Evolutionary conservation across 768 basidiomycete species (phyloP), one percentile per base, ranked within the genome.

Genomic region (Termitomyces sp.): DNA sequence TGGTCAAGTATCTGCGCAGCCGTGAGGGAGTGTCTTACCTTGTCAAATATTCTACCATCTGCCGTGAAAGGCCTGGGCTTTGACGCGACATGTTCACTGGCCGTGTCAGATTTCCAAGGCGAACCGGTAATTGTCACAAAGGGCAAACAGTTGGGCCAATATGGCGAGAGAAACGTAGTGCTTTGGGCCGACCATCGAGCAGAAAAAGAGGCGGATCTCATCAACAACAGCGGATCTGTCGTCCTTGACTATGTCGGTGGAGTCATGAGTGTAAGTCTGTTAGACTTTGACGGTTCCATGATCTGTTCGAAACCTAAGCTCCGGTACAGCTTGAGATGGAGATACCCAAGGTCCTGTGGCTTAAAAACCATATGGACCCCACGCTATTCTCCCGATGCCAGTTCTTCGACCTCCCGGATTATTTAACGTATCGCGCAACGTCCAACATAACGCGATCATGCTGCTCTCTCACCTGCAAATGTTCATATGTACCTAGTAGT

Each of bases 141-240:
- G 47, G 90, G 88, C 0, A 74, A 80, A 2, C 69, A 76, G 22
- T 72, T 91, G 1, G 93, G 90, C 3, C 69, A 76, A 52, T 73
- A 67, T 20, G 90, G 89, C 18, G 88, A 90, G 62, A 82, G 91
- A 60, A 94, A 98, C 70, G 81, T 98, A 58, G 83, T 80, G 69
- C 78, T 99, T 1, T 99, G 96, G 97, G 96, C 95, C 3, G 95
- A 98, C 72, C 94, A 97, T 72, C 83, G 96, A 51, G 96, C 97
- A 0, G 88, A 92, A 73, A 79, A 87, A 82, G 70, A 66, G 74
- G 96, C 96, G 2, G 85, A 92, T 44, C 69, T 88, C 44, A 95
- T 98, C 77, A 98, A 98, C 69, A 74, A 76, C 28, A 91, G 89
- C 2, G 87, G 85, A 2, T 91, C 91, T 51, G 78, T 86, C 29